Percentiles rank a stretch among this genome's conserved stretches.
Evolutionary conservation across 805 yeast species (phyloP).

Genomic region (Nakazawaea anatomiae): DNA sequence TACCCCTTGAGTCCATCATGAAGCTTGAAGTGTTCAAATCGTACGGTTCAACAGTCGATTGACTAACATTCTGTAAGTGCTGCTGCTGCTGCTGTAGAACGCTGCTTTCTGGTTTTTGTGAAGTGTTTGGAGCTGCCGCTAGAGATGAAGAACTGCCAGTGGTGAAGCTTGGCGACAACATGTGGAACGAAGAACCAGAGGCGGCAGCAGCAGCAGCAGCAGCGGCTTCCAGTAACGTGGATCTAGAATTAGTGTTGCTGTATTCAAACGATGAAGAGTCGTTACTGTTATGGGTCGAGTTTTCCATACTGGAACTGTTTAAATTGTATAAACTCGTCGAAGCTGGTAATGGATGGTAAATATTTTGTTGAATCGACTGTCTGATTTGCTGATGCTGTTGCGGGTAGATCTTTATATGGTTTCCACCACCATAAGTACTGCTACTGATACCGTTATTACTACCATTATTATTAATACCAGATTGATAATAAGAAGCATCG

Average conservation of each 20-base stretch:
- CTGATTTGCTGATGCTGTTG: constrained; percentile 1
- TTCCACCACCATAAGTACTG: background rate
- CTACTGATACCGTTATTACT: background rate
- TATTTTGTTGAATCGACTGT: constrained; percentile 3
- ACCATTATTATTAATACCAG: constrained; percentile 9
- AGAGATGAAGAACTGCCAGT: constrained; percentile 7
- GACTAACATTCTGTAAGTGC: background rate
- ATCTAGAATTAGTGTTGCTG: background rate
- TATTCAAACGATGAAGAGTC: constrained; percentile 1
- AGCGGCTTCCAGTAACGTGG: too few relatives aligned
- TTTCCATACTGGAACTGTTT: background rate
- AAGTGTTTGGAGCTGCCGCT: constrained; percentile 8
- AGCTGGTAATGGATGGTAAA: background rate
- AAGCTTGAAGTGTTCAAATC: background rate
- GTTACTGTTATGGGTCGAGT: constrained; percentile 1
- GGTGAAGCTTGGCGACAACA: constrained; percentile 6
- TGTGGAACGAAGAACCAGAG: background rate
- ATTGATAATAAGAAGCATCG: constrained; percentile 8
- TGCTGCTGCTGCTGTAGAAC: constrained; percentile 2
- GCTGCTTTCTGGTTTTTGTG: background rate
- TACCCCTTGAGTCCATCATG: background rate
- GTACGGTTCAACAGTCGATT: background rate
- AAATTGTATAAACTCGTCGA: constrained; percentile 5
- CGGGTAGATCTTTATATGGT: background rate
- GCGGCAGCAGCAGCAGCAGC: background rate